A percentile compares a stretch with the other conserved stretches of the same genome.
Evolutionary conservation across 2,329 filamentous ascomycete species (phyloP).

Genomic region (Sporothrix schenckii): DNA sequence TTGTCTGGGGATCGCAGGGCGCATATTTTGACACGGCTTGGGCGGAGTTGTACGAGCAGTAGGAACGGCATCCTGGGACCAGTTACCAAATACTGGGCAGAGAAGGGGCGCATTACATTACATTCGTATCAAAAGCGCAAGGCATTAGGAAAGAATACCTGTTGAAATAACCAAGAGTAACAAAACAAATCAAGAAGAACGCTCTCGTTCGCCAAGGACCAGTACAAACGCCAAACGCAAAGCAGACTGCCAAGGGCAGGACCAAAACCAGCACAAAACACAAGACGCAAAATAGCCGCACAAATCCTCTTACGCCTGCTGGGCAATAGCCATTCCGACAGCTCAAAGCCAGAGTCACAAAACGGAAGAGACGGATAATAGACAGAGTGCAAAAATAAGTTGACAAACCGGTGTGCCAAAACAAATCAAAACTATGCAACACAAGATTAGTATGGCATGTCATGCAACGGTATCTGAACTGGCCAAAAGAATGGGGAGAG

Average conservation of each 20-base stretch:
- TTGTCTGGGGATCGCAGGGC: slow-evolving; percentile 84
- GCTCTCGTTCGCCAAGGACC: not conserved
- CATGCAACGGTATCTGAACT: not conserved
- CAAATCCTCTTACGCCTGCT: not conserved
- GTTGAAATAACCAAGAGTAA: not conserved
- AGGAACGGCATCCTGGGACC: not conserved
- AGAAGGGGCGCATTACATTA: not conserved
- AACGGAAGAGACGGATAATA: not conserved
- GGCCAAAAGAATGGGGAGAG: not conserved
- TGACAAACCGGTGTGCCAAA: too few relatives aligned
- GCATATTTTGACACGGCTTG: slow-evolving; percentile 42
- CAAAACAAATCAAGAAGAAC: not conserved
- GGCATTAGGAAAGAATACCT: too few relatives aligned
- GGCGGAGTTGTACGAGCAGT: slow-evolving; percentile 38
- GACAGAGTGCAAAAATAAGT: not conserved
- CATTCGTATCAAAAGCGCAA: too few relatives aligned
- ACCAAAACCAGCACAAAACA: not conserved
- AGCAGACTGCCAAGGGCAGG: not conserved
- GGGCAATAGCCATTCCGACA: not conserved
- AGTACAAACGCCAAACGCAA: not conserved
- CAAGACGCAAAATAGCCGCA: not conserved
- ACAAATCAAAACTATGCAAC: not conserved
- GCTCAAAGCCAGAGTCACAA: not conserved
- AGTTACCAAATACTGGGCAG: not conserved
- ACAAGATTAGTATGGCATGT: too few relatives aligned